Evolutionary conservation across 345 rosid species (phyloP).

Genomic region (Microcos paniculata): DNA sequence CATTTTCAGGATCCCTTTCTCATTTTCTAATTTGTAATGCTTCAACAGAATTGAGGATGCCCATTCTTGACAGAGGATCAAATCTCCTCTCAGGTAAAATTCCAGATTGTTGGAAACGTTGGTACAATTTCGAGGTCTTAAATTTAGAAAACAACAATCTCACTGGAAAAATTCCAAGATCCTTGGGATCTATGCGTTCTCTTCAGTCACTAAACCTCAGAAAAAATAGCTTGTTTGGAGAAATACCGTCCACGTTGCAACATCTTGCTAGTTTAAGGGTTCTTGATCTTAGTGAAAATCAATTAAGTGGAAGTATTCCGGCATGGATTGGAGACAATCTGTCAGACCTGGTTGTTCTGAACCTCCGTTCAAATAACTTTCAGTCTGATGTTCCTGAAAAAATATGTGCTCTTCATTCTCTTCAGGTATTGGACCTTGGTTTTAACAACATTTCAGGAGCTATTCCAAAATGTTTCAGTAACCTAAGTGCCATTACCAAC

Average conservation of each 20-base stretch:
- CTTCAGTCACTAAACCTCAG: background rate
- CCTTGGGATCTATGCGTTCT: background rate
- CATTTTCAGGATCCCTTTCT: slow-evolving; percentile 20
- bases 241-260: slow-evolving; percentile 11
- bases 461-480: slow-evolving; percentile 23
- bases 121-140: background rate
- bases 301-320: slow-evolving; percentile 7
- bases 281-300: slow-evolving; percentile 14
- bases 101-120: background rate
- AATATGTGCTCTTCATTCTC: background rate
- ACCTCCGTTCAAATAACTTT: slow-evolving; percentile 18
- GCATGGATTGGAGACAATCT: slow-evolving; percentile 7
- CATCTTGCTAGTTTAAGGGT: background rate
- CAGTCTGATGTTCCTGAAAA: slow-evolving; percentile 3
- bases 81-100: background rate
- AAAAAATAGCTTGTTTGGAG: slow-evolving; percentile 20
- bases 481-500: slow-evolving; percentile 18
- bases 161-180: slow-evolving; percentile 17
- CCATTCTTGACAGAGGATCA: background rate
- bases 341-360: background rate
- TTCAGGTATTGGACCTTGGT: slow-evolving; percentile 24
- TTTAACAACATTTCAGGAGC: slow-evolving; percentile 13
- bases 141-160: slow-evolving; percentile 17
- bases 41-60: background rate
- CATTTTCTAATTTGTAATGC: background rate